A percentile compares a stretch with the other conserved stretches of the same genome.
Conservation (phyloP, 176 grass and related monocot species). For the Avena sativa region DNA sequence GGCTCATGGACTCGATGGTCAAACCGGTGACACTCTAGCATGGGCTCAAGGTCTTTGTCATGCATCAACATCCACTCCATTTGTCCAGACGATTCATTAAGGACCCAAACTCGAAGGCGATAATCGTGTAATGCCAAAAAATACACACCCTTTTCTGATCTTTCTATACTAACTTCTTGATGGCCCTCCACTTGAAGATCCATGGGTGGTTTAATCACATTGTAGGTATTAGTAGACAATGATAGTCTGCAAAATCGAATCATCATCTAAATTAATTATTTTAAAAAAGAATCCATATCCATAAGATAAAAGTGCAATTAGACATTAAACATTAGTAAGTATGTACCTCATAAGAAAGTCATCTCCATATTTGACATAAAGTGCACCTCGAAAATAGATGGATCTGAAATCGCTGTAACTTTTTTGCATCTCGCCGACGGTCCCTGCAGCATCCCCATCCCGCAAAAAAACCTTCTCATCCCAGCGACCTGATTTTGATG, state of each 20-base stretch:
- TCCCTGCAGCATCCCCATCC: background rate
- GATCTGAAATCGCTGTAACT: too few relatives aligned
- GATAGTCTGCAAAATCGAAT: background rate
- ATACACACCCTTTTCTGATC: background rate
- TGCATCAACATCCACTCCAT: background rate
- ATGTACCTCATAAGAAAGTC: background rate
- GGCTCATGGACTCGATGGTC: background rate
- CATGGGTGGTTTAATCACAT: background rate
- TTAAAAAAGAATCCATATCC: background rate
- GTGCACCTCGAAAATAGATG: background rate
- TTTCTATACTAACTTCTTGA: background rate
- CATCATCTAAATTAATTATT: background rate
- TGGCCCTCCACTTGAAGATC: background rate
- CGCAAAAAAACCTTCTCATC: background rate
- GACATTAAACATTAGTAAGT: background rate
- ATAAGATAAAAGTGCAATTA: background rate
- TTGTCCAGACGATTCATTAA: conserved; percentile 1
- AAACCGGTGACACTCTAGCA: background rate
- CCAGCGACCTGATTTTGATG: background rate
- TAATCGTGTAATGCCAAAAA: background rate
- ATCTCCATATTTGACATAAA: background rate
- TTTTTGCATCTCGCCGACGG: background rate
- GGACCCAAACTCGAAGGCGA: conserved; percentile 2
- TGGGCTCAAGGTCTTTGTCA: background rate
- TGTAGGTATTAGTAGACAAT: background rate